phyloP scores from a whole-genome alignment of 345 rosid genomes.

The Theobroma cacao region DNA sequence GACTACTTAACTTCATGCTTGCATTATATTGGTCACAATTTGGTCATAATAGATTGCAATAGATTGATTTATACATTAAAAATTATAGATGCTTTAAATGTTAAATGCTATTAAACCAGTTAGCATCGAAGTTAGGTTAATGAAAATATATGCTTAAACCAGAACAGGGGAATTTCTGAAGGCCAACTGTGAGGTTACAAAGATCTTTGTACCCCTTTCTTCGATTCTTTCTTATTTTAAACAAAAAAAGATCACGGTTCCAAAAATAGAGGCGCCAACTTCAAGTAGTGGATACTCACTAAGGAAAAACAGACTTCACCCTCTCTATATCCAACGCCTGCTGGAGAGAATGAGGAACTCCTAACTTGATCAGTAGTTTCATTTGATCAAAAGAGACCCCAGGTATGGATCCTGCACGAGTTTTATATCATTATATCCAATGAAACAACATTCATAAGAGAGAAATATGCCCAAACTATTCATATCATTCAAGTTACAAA shows the following conservation, averaged over 20 bases:
- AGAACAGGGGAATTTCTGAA: background rate
- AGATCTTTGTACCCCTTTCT: background rate
- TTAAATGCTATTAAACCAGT: background rate
- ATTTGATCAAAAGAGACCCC: conserved; percentile 83
- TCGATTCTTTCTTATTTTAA: too few species aligned
- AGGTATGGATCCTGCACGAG: conserved; percentile 74
- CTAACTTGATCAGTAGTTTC: conserved; percentile 84
- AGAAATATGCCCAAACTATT: conserved; percentile 5
- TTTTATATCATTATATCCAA: background rate
- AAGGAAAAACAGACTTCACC: conserved; percentile 84
- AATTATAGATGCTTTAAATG: background rate
- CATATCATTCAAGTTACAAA: background rate
- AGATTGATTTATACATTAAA: background rate
- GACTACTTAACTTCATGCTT: background rate
- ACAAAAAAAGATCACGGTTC: background rate
- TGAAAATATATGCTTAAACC: background rate
- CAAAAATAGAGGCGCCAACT: background rate
- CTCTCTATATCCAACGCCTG: conserved; percentile 59
- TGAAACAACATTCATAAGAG: background rate
- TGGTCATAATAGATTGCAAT: background rate
- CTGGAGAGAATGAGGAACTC: conserved; percentile 85
- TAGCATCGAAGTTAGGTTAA: background rate
- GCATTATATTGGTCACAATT: background rate
- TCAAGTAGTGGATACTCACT: conserved; percentile 47
- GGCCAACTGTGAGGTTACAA: background rate